Evolutionary conservation across 2,329 filamentous ascomycete genomes (phyloP).

Genomic region (Diaporthe vaccinii): DNA sequence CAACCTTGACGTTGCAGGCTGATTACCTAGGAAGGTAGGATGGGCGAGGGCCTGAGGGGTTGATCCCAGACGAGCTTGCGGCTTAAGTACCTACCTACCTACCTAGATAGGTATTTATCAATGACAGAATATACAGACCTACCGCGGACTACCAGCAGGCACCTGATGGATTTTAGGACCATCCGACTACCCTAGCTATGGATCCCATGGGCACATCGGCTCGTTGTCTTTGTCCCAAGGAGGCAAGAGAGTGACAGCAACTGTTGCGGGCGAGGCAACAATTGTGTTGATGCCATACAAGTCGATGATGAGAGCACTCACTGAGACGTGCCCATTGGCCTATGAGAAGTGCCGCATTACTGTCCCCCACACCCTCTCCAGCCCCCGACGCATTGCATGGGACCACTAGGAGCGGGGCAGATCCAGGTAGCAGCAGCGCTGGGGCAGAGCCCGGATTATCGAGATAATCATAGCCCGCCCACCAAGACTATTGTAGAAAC

Average conservation of each 20-base stretch:
- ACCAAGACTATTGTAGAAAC: too few species aligned
- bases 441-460: conserved; percentile 24
- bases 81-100: neutral
- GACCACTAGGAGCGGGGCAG: conserved; percentile 23
- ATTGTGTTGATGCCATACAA: conserved; percentile 39
- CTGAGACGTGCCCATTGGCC: conserved; percentile 7
- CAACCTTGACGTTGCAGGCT: conserved; percentile 5
- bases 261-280: conserved; percentile 37
- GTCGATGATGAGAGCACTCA: conserved; percentile 37
- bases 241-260: conserved; percentile 25
- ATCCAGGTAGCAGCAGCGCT: conserved; percentile 7
- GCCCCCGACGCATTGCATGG: conserved; percentile 13
- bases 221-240: conserved; percentile 9
- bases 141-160: neutral
- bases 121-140: neutral
- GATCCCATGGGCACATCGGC: neutral
- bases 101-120: neutral
- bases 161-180: conserved; percentile 12
- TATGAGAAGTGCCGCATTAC: conserved; percentile 37
- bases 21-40: conserved; percentile 3
- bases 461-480: conserved; percentile 29
- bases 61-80: conserved; percentile 17
- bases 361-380: conserved; percentile 24
- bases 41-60: neutral
- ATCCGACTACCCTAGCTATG: neutral